Evolutionary conservation across 768 basidiomycete species (phyloP).

Genomic region (Hygrocybe coccinea): DNA sequence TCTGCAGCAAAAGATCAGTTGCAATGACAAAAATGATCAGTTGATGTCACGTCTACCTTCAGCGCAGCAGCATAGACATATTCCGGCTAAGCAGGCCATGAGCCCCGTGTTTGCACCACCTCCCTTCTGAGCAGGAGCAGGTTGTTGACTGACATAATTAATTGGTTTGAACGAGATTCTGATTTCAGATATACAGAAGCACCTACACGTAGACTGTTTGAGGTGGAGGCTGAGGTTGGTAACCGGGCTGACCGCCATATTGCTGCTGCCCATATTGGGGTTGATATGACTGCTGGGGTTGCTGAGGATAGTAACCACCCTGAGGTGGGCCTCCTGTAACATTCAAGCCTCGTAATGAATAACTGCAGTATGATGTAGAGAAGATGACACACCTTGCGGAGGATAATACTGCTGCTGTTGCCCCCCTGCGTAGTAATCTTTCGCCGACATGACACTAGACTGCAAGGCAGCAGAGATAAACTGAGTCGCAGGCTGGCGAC

Average conservation of each 20-base stretch:
- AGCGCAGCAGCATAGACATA: slow-evolving; percentile 65
- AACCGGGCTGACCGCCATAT: slow-evolving; percentile 42
- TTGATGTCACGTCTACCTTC: slow-evolving; percentile 47
- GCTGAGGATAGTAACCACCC: slow-evolving; percentile 47
- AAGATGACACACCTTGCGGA: slow-evolving; percentile 40
- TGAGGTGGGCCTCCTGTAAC: slow-evolving; percentile 10
- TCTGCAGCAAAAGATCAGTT: slow-evolving; percentile 36
- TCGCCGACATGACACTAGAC: slow-evolving; percentile 68
- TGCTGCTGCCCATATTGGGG: slow-evolving; percentile 28
- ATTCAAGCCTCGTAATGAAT: background rate
- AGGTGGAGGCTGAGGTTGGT: slow-evolving; percentile 49
- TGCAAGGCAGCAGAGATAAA: no score
- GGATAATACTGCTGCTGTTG: slow-evolving; percentile 54
- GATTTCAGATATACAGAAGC: background rate
- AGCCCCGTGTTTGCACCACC: slow-evolving; percentile 41
- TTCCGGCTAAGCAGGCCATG: slow-evolving; percentile 62
- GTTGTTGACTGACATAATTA: slow-evolving; percentile 40
- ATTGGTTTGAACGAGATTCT: background rate
- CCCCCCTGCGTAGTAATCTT: slow-evolving; percentile 61
- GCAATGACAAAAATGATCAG: slow-evolving; percentile 5
- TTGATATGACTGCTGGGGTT: slow-evolving; percentile 68
- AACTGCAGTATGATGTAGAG: background rate
- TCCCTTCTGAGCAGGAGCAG: slow-evolving; percentile 46
- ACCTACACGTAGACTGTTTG: slow-evolving; percentile 80
- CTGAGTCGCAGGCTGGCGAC: no score